These are phyloP conservation scores for Phytopythium mirpurense DNA, from an alignment of 352 stramenopile species.

Conservation along the genomic window DNA sequence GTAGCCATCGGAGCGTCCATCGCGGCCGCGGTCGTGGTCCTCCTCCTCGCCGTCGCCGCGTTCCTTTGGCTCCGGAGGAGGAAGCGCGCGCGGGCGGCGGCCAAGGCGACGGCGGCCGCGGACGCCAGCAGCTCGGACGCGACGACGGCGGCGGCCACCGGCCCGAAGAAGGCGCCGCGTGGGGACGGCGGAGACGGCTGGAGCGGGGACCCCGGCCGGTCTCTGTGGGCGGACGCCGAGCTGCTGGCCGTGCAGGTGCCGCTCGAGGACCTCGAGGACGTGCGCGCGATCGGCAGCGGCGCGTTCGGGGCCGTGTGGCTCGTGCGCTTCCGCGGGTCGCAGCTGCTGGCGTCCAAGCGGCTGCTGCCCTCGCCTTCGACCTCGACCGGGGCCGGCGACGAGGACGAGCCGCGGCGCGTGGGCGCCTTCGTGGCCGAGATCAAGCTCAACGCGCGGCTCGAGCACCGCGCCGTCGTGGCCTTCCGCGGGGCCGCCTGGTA, in stretches of 20 bases:
- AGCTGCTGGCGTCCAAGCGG: conserved; percentile 5
- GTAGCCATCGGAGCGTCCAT: not conserved
- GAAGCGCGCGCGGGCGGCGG: not conserved
- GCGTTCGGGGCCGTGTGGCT: conserved; percentile 83
- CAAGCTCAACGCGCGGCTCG: conserved; percentile 5
- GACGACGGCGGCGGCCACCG: not conserved
- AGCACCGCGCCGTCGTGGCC: conserved; percentile 1
- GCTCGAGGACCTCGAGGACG: conserved; percentile 19
- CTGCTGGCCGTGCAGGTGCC: conserved; percentile 21
- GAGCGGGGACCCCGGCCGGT: not conserved
- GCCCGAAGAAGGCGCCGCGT: not conserved
- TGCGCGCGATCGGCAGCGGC: conserved; percentile 62
- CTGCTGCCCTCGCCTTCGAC: not conserved
- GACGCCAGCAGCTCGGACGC: not conserved
- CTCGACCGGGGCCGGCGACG: not conserved
- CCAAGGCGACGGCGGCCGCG: not conserved
- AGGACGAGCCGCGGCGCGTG: conserved; percentile 3
- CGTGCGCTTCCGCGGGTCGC: conserved; percentile 36
- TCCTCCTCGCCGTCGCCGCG: not conserved
- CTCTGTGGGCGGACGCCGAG: conserved; percentile 18
- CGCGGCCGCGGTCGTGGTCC: not conserved
- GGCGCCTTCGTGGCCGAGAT: conserved; percentile 2
- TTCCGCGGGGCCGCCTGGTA: conserved; percentile 8
- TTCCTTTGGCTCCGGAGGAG: not conserved
- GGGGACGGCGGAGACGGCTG: not conserved